Percentiles rank a stretch among this genome's conserved stretches.
Evolutionary conservation across 768 basidiomycete species (phyloP).

Genomic region (Melanogaster broomeanus): DNA sequence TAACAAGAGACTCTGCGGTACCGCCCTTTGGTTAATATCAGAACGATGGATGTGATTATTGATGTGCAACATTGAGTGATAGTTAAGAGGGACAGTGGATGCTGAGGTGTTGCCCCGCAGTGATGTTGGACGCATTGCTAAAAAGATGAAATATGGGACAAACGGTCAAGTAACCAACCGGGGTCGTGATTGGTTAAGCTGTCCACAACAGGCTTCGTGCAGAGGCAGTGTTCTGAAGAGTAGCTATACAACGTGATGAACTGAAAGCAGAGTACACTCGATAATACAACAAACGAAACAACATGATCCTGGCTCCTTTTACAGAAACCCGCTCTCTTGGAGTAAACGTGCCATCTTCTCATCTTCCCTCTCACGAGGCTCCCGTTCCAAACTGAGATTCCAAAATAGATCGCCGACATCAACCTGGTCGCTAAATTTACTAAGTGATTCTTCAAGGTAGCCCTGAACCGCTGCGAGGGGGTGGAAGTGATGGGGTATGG

Average conservation of each 20-base stretch:
- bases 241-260: slow-evolving; percentile 24
- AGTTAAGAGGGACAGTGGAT: no score
- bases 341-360: slow-evolving; percentile 93
- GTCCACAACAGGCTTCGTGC: no score
- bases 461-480: slow-evolving; percentile 63
- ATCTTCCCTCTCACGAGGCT: slow-evolving; percentile 93
- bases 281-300: slow-evolving; percentile 7
- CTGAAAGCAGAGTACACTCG: slow-evolving; percentile 1
- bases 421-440: slow-evolving; percentile 64
- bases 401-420: slow-evolving; percentile 81
- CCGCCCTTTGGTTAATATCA: no score
- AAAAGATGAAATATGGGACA: no score
- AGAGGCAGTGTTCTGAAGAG: slow-evolving; percentile 7
- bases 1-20: no score
- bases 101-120: no score
- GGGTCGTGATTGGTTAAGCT: no score
- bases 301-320: slow-evolving; percentile 12
- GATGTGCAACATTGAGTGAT: no score
- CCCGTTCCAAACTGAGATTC: slow-evolving; percentile 81
- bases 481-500: slow-evolving; percentile 84
- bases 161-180: no score
- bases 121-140: no score
- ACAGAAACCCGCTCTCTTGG: slow-evolving; percentile 88
- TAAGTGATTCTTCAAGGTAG: slow-evolving; percentile 80
- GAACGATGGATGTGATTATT: no score